Evolutionary conservation across 495 filamentous ascomycete species (phyloP), one percentile per base, ranked within the genome.

Genomic region (Penicillium dipodomyicola): DNA sequence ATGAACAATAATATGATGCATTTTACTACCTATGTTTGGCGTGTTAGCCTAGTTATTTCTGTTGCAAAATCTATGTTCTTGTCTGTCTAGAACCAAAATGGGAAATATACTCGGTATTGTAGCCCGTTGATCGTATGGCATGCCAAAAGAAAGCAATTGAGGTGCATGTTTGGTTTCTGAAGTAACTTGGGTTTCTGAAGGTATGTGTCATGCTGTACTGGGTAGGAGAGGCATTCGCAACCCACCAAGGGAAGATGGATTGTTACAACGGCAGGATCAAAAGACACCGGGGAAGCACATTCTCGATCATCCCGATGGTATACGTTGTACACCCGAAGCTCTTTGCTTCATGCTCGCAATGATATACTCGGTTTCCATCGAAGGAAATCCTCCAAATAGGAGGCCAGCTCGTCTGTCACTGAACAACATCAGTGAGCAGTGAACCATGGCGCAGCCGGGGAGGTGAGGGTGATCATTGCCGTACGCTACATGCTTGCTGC

Each of bases 1-100:
- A 74, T 71, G 68, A 75, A 61, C 39, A 55, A 67, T 69, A 60
- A 67, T 66, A 65, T 61, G 60, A 69, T 65, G 61, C 67, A 68
- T 71, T 61, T 52, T 64, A 50, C 55, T 53, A 61, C 54, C 49
- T 53, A 60, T 32, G 40, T 47, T 30, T 43, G 51, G 65, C 65
- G 58, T 65, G 61, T 57, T 59, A 52, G 49, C 45, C 56, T 62
- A 53, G 54, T 35, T 60, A 56, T 51, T 41, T 54, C 10, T n/a
- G 33, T 52, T 64, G 45, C 56, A 63, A 64, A 63, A 63, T 60
- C 55, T 59, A 59, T 52, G 20, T 54, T 33, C 52, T 30, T 39
- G 42, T 57, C 32, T 45, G 19, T 47, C 40, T 47, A 39, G 37
- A 32, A 22, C 20, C 32, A 59, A 59, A 63, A 56, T 57, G 57